Evolutionary conservation across 331 rosid genomes (phyloP).

Genomic region (Ulmus americana): DNA sequence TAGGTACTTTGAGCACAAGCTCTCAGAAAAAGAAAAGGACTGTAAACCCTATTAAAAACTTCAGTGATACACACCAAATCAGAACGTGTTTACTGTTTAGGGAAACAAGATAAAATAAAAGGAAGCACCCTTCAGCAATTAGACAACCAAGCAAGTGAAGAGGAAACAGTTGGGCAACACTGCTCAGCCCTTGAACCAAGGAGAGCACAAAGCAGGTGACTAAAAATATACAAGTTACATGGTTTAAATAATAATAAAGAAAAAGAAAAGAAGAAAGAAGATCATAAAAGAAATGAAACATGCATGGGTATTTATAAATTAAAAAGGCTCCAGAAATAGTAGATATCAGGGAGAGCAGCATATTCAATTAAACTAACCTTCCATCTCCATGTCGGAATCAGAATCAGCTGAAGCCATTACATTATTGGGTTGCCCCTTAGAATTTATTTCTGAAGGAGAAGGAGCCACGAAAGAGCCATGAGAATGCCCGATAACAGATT

Average conservation of each 20-base stretch:
- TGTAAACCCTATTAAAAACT: no score
- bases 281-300: no score
- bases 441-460: conserved; percentile 29
- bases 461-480: conserved; percentile 27
- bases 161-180: neutral
- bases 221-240: neutral
- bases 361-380: conserved; percentile 51
- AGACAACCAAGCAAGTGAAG: no score
- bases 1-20: no score
- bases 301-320: neutral
- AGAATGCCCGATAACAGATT: conserved; percentile 39
- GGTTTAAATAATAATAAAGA: neutral
- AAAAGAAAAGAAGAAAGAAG: neutral
- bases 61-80: no score
- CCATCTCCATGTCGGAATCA: conserved; percentile 99
- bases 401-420: conserved; percentile 31
- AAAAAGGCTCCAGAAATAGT: neutral
- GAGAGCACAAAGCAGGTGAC: neutral
- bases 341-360: conserved; percentile 10
- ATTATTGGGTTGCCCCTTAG: conserved; percentile 23
- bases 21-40: no score
- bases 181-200: neutral
- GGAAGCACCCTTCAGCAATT: no score
- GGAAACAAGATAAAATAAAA: no score
- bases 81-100: no score